phyloP scores from a whole-genome alignment of 306 rosid species.

The Cyclanthera cordifolia region DNA sequence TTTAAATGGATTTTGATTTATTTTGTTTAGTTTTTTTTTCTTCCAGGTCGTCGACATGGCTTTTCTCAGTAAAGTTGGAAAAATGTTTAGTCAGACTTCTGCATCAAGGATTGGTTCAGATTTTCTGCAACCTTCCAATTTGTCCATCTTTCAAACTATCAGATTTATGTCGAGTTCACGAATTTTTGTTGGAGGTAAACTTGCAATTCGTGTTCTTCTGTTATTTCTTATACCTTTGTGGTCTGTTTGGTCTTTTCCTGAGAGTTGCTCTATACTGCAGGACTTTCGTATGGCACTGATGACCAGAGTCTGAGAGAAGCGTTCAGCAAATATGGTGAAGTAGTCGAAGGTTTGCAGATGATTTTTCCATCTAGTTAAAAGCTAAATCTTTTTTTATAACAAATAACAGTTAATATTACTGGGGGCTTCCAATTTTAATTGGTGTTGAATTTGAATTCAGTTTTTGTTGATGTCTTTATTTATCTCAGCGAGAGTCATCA shows the following conservation, averaged over 20 bases:
- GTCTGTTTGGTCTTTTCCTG: neutral
- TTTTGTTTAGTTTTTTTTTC: neutral
- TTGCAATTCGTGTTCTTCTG: neutral
- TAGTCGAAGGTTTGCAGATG: slow-evolving; percentile 53
- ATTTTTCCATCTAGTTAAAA: neutral
- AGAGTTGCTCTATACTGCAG: slow-evolving; percentile 23
- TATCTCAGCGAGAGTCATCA: slow-evolving; percentile 53
- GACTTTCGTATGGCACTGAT: slow-evolving; percentile 56
- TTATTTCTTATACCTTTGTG: neutral
- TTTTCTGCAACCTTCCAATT: slow-evolving; percentile 28
- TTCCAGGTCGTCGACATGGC: slow-evolving; percentile 50
- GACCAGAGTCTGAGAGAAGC: slow-evolving; percentile 58
- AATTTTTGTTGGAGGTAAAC: slow-evolving; percentile 71
- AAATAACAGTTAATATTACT: neutral
- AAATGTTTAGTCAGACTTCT: slow-evolving; percentile 42
- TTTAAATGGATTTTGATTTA: neutral
- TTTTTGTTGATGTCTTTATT: slow-evolving; percentile 14
- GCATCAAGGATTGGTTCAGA: slow-evolving; percentile 35
- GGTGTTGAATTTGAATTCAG: neutral
- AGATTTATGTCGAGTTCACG: slow-evolving; percentile 58
- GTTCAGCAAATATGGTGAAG: slow-evolving; percentile 60
- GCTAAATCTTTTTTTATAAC: neutral
- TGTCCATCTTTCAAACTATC: slow-evolving; percentile 46
- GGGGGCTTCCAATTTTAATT: neutral
- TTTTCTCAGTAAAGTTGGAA: slow-evolving; percentile 69